Conservation (phyloP, 2,329 filamentous ascomycete genomes). For the Fusarium mexicanum region DNA sequence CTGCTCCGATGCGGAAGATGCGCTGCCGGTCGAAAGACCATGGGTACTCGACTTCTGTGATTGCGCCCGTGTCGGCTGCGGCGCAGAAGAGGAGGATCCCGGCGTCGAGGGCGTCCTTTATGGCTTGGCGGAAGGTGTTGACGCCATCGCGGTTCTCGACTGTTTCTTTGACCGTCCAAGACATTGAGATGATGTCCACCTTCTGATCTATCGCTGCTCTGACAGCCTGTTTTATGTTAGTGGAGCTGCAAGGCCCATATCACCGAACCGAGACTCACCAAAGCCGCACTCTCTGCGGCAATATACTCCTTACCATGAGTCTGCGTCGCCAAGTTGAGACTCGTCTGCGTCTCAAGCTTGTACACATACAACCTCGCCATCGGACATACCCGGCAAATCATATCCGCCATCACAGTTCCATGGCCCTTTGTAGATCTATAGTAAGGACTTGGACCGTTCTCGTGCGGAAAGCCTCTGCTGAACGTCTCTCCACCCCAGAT, state of each 20-base stretch:
- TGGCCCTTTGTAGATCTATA: background rate
- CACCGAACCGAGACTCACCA: background rate
- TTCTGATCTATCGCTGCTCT: conserved; percentile 20
- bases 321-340: background rate
- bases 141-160: background rate
- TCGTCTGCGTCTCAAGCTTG: conserved; percentile 23
- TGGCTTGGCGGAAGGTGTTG: background rate
- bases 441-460: background rate
- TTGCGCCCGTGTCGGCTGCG: background rate
- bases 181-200: conserved; percentile 25
- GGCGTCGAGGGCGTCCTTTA: background rate
- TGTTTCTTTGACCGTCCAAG: conserved; percentile 13
- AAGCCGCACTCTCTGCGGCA: conserved; percentile 3
- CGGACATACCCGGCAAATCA: background rate
- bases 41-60: conserved; percentile 1
- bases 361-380: background rate
- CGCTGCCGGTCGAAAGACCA: background rate
- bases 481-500: background rate
- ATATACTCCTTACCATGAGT: background rate
- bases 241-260: rapidly evolving
- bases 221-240: background rate
- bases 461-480: background rate
- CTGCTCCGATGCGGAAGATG: conserved; percentile 18
- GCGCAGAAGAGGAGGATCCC: conserved; percentile 2
- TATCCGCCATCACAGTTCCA: background rate